Evolutionary conservation across 1,284 basidiomycete species (phyloP).

Genomic region (Wallemia mellicola): DNA sequence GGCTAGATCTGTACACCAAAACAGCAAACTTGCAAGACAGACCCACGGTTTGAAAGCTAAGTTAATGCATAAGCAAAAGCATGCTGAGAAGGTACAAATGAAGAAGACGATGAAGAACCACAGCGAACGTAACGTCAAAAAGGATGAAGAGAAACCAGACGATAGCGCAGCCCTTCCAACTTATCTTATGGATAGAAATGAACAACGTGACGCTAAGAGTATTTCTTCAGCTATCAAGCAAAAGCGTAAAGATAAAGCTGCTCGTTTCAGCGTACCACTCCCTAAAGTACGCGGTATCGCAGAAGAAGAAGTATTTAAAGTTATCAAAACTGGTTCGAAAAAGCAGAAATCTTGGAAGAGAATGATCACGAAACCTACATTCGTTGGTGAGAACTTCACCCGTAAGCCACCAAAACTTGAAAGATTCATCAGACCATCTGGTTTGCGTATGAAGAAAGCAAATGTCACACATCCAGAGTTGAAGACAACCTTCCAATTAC

Average conservation of each 20-base stretch:
- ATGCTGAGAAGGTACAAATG: constrained; percentile 92
- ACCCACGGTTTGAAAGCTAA: constrained; percentile 93
- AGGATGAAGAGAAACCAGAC: constrained; percentile 27
- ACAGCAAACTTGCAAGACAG: constrained; percentile 68
- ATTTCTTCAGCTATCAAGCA: constrained; percentile 95
- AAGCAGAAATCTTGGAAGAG: constrained; percentile 97
- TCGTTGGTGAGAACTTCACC: constrained; percentile 93
- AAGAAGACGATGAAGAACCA: constrained; percentile 98
- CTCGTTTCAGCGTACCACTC: constrained; percentile 83
- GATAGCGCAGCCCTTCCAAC: constrained; percentile 56
- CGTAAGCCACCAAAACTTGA: constrained; percentile 98
- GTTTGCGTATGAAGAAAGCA: constrained; percentile 85
- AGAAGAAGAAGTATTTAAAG: constrained; percentile 99
- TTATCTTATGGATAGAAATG: constrained; percentile 85
- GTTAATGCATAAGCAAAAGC: constrained; percentile 76
- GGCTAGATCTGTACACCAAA: constrained; percentile 66
- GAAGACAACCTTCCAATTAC: constrained; percentile 94
- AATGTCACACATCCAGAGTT: constrained; percentile 96
- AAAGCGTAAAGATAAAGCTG: constrained; percentile 95
- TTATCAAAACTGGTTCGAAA: constrained; percentile 89
- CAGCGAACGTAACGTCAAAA: constrained; percentile 93
- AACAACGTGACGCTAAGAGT: constrained; percentile 84
- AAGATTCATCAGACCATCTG: constrained; percentile 91
- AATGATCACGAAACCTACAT: constrained; percentile 98
- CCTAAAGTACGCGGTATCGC: constrained; percentile 95